These are phyloP conservation scores for Skeletonema costatum DNA, from an alignment of 108 stramenopile genomes.

Conservation along the genomic window DNA sequence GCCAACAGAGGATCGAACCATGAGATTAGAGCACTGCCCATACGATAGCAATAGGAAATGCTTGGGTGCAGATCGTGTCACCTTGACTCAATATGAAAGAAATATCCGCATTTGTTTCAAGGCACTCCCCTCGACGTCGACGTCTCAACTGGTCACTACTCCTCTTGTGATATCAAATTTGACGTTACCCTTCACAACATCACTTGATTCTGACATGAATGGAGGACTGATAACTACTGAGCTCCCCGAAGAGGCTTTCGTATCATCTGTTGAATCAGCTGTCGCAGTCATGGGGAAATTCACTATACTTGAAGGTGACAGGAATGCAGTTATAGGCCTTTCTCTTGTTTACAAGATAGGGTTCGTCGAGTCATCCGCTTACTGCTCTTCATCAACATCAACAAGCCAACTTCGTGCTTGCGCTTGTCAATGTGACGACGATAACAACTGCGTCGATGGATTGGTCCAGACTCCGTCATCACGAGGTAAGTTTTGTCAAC, in stretches of 20 bases:
- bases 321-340: not conserved
- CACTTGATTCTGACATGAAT: not conserved
- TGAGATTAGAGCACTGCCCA: not conserved
- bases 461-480: not conserved
- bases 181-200: not conserved
- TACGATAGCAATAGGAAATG: not conserved
- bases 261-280: not conserved
- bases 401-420: not conserved
- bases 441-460: not conserved
- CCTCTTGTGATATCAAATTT: too few species aligned
- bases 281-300: not conserved
- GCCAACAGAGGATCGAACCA: not conserved
- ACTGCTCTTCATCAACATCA: not conserved
- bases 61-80: not conserved
- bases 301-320: not conserved
- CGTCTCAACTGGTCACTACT: too few species aligned
- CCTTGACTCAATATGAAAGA: not conserved
- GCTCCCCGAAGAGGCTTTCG: not conserved
- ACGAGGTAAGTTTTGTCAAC: not conserved
- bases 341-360: not conserved
- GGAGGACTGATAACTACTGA: not conserved
- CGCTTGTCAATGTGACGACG: not conserved
- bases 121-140: not conserved
- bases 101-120: not conserved
- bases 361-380: not conserved